Conservation (phyloP, 345 rosid species). For the Acer yangbiense region DNA sequence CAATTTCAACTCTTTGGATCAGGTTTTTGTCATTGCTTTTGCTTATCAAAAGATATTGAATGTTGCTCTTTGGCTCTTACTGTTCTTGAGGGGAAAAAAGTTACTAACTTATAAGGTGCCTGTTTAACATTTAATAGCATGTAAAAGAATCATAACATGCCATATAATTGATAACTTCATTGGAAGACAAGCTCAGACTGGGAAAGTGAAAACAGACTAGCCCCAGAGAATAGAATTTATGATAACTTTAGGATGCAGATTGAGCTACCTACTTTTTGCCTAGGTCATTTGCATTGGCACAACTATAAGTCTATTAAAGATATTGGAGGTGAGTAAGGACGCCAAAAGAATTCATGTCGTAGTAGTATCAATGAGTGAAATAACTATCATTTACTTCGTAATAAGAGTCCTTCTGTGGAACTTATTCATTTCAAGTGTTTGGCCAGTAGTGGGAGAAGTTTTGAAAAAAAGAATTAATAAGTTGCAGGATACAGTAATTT, state of each 20-base stretch:
- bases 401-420: not conserved
- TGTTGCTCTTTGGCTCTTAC: conserved; percentile 7
- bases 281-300: not conserved
- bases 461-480: not conserved
- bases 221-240: not conserved
- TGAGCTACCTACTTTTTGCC: not conserved
- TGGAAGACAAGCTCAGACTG: not conserved
- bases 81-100: not conserved
- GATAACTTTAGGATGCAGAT: not conserved
- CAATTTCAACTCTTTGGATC: conserved; percentile 38
- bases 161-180: not conserved
- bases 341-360: not conserved
- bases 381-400: not conserved
- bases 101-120: not conserved
- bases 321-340: not conserved
- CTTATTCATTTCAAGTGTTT: not conserved
- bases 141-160: not conserved
- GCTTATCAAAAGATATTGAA: not conserved
- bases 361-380: not conserved
- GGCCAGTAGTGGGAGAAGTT: not conserved
- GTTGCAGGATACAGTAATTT: not conserved
- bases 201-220: not conserved
- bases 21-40: conserved; percentile 45
- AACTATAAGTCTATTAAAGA: not conserved
- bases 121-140: not conserved